phyloP scores from a whole-genome alignment of 352 stramenopile species.

The Thraustochytrium sp. region DNA sequence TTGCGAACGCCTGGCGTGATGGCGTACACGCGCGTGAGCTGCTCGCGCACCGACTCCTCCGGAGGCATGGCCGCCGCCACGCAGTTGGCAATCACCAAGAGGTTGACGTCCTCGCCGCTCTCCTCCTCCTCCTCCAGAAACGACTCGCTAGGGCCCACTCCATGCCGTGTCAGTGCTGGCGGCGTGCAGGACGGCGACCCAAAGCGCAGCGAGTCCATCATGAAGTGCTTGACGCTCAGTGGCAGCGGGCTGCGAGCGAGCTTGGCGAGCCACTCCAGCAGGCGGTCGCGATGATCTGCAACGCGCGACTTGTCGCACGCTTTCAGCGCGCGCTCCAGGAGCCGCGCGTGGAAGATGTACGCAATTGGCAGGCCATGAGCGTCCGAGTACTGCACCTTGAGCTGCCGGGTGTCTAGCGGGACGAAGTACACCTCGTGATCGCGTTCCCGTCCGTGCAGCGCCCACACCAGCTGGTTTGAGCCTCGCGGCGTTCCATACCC shows the following conservation, averaged over 20 bases:
- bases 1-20: conserved; percentile 15
- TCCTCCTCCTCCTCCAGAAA: neutral
- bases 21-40: conserved; percentile 30
- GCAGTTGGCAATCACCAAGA: conserved; percentile 17
- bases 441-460: neutral
- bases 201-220: conserved; percentile 23
- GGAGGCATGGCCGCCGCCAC: conserved; percentile 29
- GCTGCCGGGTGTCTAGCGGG: conserved; percentile 16
- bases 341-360: conserved; percentile 35
- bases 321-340: neutral
- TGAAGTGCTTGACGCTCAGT: neutral
- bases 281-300: neutral
- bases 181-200: neutral
- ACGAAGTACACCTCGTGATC: neutral
- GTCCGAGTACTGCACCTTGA: conserved; percentile 35
- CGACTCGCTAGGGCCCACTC: neutral
- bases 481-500: conserved; percentile 2
- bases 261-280: conserved; percentile 32
- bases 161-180: conserved; percentile 7
- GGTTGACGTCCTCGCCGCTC: conserved; percentile 15
- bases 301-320: neutral
- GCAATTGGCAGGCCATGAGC: conserved; percentile 27
- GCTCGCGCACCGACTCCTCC: conserved; percentile 30
- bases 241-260: conserved; percentile 25
- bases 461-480: conserved; percentile 25